Conservation (phyloP, 73 alveolate species). For the Paramecium sexaurelia region DNA sequence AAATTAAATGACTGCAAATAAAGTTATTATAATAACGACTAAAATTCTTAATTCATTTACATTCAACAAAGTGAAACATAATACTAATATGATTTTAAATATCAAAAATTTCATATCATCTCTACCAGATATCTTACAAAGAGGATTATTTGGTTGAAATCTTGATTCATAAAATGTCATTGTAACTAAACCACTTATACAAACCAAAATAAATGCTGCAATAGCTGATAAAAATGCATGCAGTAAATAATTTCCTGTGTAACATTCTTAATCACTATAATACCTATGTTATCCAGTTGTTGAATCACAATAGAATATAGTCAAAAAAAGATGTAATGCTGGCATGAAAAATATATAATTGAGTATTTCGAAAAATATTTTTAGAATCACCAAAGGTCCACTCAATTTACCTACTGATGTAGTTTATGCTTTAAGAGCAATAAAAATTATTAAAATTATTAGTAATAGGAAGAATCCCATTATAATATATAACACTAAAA, state of each 20-base stretch:
- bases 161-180: constrained; percentile 62
- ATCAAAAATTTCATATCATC: constrained; percentile 60
- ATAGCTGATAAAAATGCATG: constrained; percentile 61
- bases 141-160: constrained; percentile 51
- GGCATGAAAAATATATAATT: constrained; percentile 50
- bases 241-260: constrained; percentile 59
- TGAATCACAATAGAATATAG: constrained; percentile 44
- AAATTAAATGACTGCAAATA: constrained; percentile 51
- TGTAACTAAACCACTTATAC: constrained; percentile 31
- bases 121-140: constrained; percentile 62
- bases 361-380: constrained; percentile 23
- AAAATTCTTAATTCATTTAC: constrained; percentile 33
- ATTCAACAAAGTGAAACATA: constrained; percentile 62
- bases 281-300: constrained; percentile 16
- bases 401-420: constrained; percentile 28
- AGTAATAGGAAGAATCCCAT: constrained; percentile 43
- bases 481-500: constrained; percentile 50
- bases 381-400: constrained; percentile 52
- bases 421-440: constrained; percentile 55
- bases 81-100: constrained; percentile 53
- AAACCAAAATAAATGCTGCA: constrained; percentile 21
- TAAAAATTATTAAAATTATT: constrained; percentile 39
- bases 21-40: constrained; percentile 47
- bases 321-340: constrained; percentile 34
- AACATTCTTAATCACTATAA: constrained; percentile 51